phyloP scores from a whole-genome alignment of 192 early-diverging fungal genomes.

The Kickxella alabastrina region DNA sequence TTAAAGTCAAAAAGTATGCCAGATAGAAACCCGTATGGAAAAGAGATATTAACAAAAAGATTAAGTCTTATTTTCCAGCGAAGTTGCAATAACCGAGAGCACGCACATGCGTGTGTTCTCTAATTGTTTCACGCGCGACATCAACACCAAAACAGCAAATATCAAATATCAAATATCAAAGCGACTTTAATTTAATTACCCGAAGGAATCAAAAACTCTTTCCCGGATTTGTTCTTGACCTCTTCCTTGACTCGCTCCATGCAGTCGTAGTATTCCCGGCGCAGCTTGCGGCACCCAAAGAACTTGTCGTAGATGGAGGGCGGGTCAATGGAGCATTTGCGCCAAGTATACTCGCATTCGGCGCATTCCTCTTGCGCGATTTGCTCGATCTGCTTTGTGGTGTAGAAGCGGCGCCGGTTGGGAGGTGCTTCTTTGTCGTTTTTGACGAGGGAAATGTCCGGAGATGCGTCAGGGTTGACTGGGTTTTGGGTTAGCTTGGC shows the following conservation, averaged over 20 bases:
- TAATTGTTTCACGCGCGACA: too few species aligned
- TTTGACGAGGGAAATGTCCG: constrained; percentile 15
- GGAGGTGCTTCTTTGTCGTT: constrained; percentile 28
- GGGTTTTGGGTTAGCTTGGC: constrained; percentile 18
- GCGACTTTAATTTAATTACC: too few species aligned
- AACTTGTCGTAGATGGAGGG: constrained; percentile 18
- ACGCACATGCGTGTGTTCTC: too few species aligned
- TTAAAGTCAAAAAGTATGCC: constrained; percentile 36
- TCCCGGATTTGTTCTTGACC: constrained; percentile 17
- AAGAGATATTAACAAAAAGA: constrained; percentile 28
- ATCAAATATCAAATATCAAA: too few species aligned
- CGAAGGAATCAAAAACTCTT: background rate
- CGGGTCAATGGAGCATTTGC: constrained; percentile 26
- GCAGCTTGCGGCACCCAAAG: constrained; percentile 21
- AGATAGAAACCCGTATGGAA: constrained; percentile 8
- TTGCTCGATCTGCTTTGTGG: constrained; percentile 23
- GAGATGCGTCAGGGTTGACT: constrained; percentile 18
- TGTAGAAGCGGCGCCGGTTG: constrained; percentile 33
- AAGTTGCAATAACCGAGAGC: too few species aligned
- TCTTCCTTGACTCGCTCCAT: constrained; percentile 17
- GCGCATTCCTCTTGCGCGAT: constrained; percentile 37
- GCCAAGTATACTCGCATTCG: constrained; percentile 36
- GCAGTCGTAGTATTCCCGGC: constrained; percentile 18
- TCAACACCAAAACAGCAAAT: too few species aligned
- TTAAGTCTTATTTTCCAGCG: constrained; percentile 17